These are phyloP conservation scores for Paecilomyces sp. DNA, from an alignment of 2,329 filamentous ascomycete genomes.

Conservation along the genomic window DNA sequence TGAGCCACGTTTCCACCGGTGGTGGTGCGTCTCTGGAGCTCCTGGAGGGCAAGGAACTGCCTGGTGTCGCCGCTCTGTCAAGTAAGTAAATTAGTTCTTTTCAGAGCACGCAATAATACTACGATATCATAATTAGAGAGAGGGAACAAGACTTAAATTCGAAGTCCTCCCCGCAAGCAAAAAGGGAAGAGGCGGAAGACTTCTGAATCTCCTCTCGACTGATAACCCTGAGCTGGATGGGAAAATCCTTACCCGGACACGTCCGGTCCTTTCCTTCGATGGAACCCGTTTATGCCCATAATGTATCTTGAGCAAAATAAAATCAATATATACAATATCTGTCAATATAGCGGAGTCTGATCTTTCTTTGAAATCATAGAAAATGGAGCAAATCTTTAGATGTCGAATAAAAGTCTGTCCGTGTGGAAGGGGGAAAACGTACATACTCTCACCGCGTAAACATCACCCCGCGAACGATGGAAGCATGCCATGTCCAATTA, in stretches of 20 bases:
- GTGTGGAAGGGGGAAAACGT: not conserved
- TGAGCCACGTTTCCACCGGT: constrained; percentile 96
- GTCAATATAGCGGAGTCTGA: not conserved
- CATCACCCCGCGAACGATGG: not conserved
- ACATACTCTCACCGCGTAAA: not conserved
- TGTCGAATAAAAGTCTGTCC: not conserved
- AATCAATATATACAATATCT: not conserved
- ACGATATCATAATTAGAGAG: not conserved
- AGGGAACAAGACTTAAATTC: not conserved
- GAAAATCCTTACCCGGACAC: not conserved
- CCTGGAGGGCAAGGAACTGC: constrained; percentile 95
- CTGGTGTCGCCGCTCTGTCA: constrained; percentile 87
- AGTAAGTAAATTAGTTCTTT: constrained; percentile 46
- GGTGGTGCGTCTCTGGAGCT: constrained; percentile 93
- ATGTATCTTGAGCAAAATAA: not conserved
- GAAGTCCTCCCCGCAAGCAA: not conserved
- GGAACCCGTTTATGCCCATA: not conserved
- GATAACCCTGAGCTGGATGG: not conserved
- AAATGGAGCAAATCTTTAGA: not conserved
- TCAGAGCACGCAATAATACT: not conserved
- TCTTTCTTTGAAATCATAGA: not conserved
- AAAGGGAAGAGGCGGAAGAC: not conserved
- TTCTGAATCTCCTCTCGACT: not conserved
- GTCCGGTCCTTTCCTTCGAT: not conserved
- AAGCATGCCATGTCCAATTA: not conserved